Base-by-base conservation (phyloP, 2,329 filamentous ascomycete species). In the Amphichorda felina region DNA sequence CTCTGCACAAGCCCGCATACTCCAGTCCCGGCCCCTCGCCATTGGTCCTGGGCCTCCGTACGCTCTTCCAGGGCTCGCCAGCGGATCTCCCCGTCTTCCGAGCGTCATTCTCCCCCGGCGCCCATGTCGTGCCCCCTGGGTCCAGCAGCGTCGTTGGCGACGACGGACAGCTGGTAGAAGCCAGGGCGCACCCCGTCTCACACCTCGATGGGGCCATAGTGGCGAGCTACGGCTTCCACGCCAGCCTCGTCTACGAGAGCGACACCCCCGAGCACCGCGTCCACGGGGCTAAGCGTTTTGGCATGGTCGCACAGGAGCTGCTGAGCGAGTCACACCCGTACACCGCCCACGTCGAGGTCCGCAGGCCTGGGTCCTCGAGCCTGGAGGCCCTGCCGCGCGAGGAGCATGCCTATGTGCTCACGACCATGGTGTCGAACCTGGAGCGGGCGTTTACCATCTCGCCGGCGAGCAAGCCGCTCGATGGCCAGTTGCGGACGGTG, bases 221-320 rank as follows among this genome's bases (percentile, higher is more conserved):
- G 2, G 80, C 79, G 30, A 91, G 82, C 54, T 94, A 93, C 71
- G 89, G 83, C 15, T 76, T 96, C 49, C 89, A 96, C 50, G 84
- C 88, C 21, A 78, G 80, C 29, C 69, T 96, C 4, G 86, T 96
- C 16, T 87, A 84, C 46, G 87, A 95, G 60, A 91, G 83, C 55
- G 89, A 96, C 55, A 93, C 88, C 0, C 64, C 73, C 0, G 80
- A 76, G 43, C 89, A 89, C 56, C 79, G 89, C 41, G 72, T 75
- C 44, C 79, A 82, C 49, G 89, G 89, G 10, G 66, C 68, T 22
- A 74, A 81, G 51, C 72, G 89, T 15, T 96, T 96, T 59, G 71
- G 78, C 38, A 85, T 94, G 73, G 87, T 86, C 0, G 88, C 86
- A 0, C 70, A 76, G 35, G 78, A 86, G 47, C 70, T 89, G 7